Evolutionary conservation across 1,139 yeast genomes (phyloP), one percentile per base, ranked within the genome.

Genomic region (Meyerozyma guilliermondii): DNA sequence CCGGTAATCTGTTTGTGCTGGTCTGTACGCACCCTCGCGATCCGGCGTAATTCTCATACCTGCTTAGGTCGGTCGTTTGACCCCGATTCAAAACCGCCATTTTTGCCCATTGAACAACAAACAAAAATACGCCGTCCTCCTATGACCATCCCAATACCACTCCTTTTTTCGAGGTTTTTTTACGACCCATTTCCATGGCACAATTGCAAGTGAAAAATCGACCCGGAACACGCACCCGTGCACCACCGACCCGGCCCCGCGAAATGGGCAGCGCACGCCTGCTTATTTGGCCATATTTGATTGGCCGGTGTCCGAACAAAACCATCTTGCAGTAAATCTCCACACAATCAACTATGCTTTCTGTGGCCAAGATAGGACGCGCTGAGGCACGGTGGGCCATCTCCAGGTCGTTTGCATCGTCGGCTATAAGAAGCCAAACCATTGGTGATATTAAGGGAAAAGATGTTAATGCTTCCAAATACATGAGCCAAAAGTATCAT

Each of bases 401-500:
- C 8, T 11, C 36, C 11, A 49, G 53, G 44, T 40, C 51, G 45
- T 67, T 70, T 49, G 65, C 73, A 38, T 50, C 61, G 22, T 51
- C 70, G 27, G 43, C 58, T 17, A 59, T 59, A 29, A 53, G 58
- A 44, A 51, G 53, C 38, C 76, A 71, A 55, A 66, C 68, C 46
- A 64, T 71, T 47, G 77, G 77, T 29, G 65, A 70, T 49, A 63
- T 77, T 48, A 76, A 76, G 53, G 84, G 83, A 49, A 66, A 67
- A 49, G 72, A 71, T 42, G 65, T 65, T 54, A 69, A 72, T 52
- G 55, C 62, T 33, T 63, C 80, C 39, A 65, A 69, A 45, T 73
- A 76, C 47, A 76, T 80, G 74, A 73, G 78, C 49, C 85, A 83
- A 56, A 87, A 88, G 63, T 91, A 91, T 70, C 95, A 89, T 59